Base-by-base conservation (phyloP, 495 filamentous ascomycete species). In the Talaromyces ruber region DNA sequence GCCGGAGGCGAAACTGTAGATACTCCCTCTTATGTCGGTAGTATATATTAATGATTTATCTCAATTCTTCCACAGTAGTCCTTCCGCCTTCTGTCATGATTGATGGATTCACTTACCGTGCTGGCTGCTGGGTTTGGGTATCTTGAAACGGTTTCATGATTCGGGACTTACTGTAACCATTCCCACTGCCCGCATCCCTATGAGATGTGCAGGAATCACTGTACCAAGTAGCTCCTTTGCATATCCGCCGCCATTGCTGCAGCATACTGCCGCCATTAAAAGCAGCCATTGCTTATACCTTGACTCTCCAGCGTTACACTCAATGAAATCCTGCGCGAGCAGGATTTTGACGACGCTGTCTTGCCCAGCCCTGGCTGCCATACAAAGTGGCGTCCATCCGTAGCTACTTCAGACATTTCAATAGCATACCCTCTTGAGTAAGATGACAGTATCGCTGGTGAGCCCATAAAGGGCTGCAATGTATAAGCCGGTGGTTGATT, bases 1-100 rank as follows among this genome's bases (percentile, higher is more conserved):
- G 67, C 81, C 76, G 6, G 78, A 81, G 37, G 76, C 79, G 25
- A 78, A 81, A 60, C 51, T 73, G 56, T 72, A 54, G 51, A 68
- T 55, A 54, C n/a, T 61, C 21, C 24, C 25, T 60, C 51, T 25
- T 69, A 43, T 70, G 18, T 69, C 63, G 28, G 34, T 57, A 30
- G 22, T 58, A 58, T n/a, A 14, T 9, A 24, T 5, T 4, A 9
- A 39, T 39, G 14, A 39, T 39, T 39, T 37, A 37, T 37, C 4
- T 14, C 30, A 37, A 14, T n/a, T n/a, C n/a, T n/a, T n/a, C n/a
- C n/a, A n/a, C n/a, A n/a, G n/a, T n/a, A n/a, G n/a, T n/a, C n/a
- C n/a, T n/a, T n/a, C n/a, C n/a, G n/a, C n/a, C 30, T 32, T 32
- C 4, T 32, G 3, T 5, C 30, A 29, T 29, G 3, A 29, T 6